Conservation (phyloP, 2,329 filamentous ascomycete genomes). For the Ophiocordyceps camponoti-rufipedis region DNA sequence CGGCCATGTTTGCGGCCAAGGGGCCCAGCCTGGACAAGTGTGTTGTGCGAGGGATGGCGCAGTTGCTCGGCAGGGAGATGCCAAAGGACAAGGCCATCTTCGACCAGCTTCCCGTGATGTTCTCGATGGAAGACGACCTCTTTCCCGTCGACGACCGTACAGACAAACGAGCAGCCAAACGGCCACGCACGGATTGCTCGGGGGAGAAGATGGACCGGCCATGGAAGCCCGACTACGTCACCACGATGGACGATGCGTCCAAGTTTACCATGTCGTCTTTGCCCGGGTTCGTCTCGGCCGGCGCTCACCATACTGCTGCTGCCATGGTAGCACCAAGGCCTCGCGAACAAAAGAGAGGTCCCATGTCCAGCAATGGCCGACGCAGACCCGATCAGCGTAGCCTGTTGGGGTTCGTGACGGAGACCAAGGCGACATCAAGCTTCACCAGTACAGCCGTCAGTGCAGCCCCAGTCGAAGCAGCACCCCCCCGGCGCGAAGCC, state of each 20-base stretch:
- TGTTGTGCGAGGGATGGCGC: conserved; percentile 47
- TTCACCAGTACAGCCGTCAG: conserved; percentile 2
- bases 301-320: conserved; percentile 28
- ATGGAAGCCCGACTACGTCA: conserved; percentile 29
- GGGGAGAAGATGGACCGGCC: conserved; percentile 9
- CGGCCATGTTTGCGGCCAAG: conserved; percentile 28
- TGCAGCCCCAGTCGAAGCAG: not conserved
- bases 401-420: conserved; percentile 21
- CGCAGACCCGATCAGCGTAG: conserved; percentile 21
- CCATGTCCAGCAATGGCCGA: conserved; percentile 11
- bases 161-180: conserved; percentile 9
- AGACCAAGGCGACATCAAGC: conserved; percentile 3
- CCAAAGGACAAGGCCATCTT: conserved; percentile 38
- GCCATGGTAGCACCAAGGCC: conserved; percentile 9
- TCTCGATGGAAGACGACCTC: conserved; percentile 44
- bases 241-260: conserved; percentile 41
- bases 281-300: conserved; percentile 44
- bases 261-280: conserved; percentile 40
- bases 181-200: conserved; percentile 9
- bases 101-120: conserved; percentile 31
- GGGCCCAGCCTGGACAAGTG: conserved; percentile 52
- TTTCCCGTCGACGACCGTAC: conserved; percentile 46
- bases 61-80: conserved; percentile 47
- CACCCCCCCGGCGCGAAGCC: conserved; percentile 1
- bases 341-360: conserved; percentile 5